A percentile compares a stretch with the other conserved stretches of the same genome.
These are phyloP conservation scores for Thielaviopsis populi DNA, from an alignment of 2,329 filamentous ascomycete species.

Conservation along the genomic window DNA sequence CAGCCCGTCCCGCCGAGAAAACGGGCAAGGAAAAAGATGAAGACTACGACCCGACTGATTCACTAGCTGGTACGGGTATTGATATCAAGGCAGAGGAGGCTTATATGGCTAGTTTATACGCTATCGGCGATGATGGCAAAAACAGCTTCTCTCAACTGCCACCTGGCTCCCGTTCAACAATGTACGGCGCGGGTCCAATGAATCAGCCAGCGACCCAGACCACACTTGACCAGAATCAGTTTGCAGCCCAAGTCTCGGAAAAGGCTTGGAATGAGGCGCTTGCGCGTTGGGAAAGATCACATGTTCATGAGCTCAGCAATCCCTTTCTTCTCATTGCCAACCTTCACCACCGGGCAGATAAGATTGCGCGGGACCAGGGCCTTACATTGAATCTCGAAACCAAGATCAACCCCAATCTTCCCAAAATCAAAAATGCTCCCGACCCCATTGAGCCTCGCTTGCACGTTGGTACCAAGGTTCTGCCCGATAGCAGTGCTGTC, in stretches of 20 bases:
- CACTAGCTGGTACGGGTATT: slow-evolving; percentile 70
- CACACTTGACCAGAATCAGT: slow-evolving; percentile 37
- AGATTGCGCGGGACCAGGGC: slow-evolving; percentile 43
- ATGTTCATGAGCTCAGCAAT: slow-evolving; percentile 56
- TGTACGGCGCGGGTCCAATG: slow-evolving; percentile 50
- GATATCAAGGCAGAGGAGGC: slow-evolving; percentile 79
- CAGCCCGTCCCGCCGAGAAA: slow-evolving; percentile 45
- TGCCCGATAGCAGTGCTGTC: slow-evolving; percentile 26
- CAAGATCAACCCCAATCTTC: slow-evolving; percentile 35
- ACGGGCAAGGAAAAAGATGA: slow-evolving; percentile 49
- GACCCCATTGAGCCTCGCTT: slow-evolving; percentile 13
- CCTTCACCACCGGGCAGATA: slow-evolving; percentile 42
- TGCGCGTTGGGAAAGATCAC: slow-evolving; percentile 41
- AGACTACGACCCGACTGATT: slow-evolving; percentile 66
- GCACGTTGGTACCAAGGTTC: slow-evolving; percentile 11
- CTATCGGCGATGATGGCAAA: slow-evolving; percentile 27
- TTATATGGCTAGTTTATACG: slow-evolving; percentile 47
- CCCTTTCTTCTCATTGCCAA: slow-evolving; percentile 56
- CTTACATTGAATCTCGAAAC: slow-evolving; percentile 40
- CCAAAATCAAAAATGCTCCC: slow-evolving; percentile 19
- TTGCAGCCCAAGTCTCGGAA: slow-evolving; percentile 49
- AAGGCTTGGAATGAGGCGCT: slow-evolving; percentile 52
- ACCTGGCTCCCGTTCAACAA: slow-evolving; percentile 39
- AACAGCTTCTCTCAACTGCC: slow-evolving; percentile 36
- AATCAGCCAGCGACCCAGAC: slow-evolving; percentile 43